Conservation (phyloP, 192 early-diverging fungal genomes). For the Podila epicladia region DNA sequence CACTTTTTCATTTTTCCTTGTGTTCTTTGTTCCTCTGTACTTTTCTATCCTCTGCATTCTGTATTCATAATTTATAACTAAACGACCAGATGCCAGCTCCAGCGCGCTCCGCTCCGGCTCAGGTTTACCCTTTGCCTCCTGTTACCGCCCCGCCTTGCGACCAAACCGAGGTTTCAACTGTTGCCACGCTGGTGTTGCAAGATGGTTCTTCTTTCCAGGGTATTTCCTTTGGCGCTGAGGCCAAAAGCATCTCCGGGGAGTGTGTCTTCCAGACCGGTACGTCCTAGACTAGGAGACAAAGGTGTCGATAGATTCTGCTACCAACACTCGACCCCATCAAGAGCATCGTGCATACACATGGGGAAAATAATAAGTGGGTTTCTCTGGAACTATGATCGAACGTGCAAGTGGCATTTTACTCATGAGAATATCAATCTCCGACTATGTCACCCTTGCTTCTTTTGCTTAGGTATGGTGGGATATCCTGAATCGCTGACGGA, state of each 20-base stretch:
- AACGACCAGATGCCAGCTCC: not conserved
- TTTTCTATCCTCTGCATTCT: not conserved
- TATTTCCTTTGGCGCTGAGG: conserved; percentile 93
- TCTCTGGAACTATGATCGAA: not conserved
- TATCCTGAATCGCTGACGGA: conserved; percentile 99
- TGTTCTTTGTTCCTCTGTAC: not conserved
- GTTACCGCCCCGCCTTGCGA: conserved; percentile 43
- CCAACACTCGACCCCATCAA: not conserved
- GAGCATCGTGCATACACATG: not conserved
- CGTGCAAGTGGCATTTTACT: conserved; percentile 6
- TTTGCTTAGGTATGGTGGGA: conserved; percentile 88
- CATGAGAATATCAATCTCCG: no score
- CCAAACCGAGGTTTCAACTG: conserved; percentile 46
- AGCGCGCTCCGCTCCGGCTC: not conserved
- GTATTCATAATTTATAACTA: not conserved
- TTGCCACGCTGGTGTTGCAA: conserved; percentile 79
- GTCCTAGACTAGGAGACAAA: not conserved
- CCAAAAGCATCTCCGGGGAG: conserved; percentile 80
- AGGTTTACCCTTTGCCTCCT: conserved; percentile 22
- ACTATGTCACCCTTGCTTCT: not conserved
- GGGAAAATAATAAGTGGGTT: not conserved
- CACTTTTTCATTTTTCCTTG: not conserved
- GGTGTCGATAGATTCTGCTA: no score
- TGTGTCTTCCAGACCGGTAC: conserved; percentile 99
- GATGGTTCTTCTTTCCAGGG: conserved; percentile 92